Percentiles rank a stretch among this genome's conserved stretches.
Conservation (phyloP, 495 filamentous ascomycete genomes). For the Tuber melanosporum region DNA sequence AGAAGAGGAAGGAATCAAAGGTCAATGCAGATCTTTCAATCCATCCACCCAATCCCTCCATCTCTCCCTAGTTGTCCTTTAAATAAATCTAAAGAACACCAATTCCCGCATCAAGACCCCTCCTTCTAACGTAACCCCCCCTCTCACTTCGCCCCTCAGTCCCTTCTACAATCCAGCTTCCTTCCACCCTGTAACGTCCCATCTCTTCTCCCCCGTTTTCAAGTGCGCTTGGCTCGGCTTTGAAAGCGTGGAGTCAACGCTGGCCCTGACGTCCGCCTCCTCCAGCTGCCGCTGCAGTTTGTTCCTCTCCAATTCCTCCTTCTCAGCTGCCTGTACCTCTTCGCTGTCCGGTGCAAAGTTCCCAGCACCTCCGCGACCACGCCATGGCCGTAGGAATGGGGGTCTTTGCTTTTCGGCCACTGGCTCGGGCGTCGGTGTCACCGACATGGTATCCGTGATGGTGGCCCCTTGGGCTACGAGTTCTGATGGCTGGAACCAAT, state of each 20-base stretch:
- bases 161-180: conserved; percentile 30
- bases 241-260: conserved; percentile 29
- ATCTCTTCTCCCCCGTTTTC: conserved; percentile 21
- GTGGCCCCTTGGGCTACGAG: conserved; percentile 23
- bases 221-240: conserved; percentile 33
- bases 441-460: conserved; percentile 20
- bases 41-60: background rate
- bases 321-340: conserved; percentile 19
- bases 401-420: conserved; percentile 16
- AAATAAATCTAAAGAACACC: background rate
- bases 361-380: conserved; percentile 39
- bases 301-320: conserved; percentile 20
- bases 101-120: background rate
- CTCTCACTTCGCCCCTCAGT: background rate
- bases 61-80: background rate
- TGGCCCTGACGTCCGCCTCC: conserved; percentile 28
- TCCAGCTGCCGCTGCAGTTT: conserved; percentile 14
- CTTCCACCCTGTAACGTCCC: conserved; percentile 24
- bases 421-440: conserved; percentile 34
- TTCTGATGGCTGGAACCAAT: conserved; percentile 38
- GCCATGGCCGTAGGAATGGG: conserved; percentile 29
- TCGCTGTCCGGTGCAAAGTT: conserved; percentile 31
- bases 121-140: background rate
- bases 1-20: background rate
- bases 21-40: background rate